These are phyloP conservation scores for Aplosporella prunicola DNA, from an alignment of 2,329 filamentous ascomycete species.

Conservation along the genomic window DNA sequence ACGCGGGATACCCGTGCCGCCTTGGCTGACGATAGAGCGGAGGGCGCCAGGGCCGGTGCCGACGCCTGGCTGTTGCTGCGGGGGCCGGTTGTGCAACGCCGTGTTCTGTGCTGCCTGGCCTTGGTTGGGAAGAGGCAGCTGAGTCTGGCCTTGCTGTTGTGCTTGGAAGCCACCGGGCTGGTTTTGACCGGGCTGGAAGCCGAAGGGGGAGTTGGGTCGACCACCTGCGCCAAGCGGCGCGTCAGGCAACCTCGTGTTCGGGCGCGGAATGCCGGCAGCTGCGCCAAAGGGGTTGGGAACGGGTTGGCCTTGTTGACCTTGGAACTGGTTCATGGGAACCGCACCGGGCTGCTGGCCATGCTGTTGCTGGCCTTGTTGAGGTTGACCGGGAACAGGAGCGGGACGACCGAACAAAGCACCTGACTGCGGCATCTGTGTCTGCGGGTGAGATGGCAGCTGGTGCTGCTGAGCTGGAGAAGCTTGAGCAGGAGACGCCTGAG, in stretches of 20 bases:
- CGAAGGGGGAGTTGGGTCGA: slow-evolving; percentile 18
- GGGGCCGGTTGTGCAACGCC: slow-evolving; percentile 4
- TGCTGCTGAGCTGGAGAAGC: slow-evolving; percentile 1
- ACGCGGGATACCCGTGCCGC: slow-evolving; percentile 12
- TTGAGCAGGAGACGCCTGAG: slow-evolving; percentile 16
- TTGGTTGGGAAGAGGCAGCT: slow-evolving; percentile 13
- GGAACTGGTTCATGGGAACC: slow-evolving; percentile 8
- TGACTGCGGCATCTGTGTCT: not conserved
- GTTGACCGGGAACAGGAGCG: no score
- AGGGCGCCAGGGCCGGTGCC: slow-evolving; percentile 24
- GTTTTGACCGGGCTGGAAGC: slow-evolving; percentile 12
- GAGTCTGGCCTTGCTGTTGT: not conserved
- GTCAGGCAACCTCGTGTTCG: slow-evolving; percentile 10
- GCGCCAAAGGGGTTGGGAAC: slow-evolving; percentile 2
- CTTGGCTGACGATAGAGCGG: slow-evolving; percentile 18
- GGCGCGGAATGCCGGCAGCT: slow-evolving; percentile 15
- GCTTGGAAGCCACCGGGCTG: slow-evolving; percentile 7
- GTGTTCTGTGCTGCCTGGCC: slow-evolving; percentile 1
- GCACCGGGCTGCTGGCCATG: not conserved
- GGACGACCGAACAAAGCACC: no score
- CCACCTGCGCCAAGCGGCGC: not conserved
- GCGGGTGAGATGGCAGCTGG: not conserved
- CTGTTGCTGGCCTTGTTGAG: slow-evolving; percentile 4
- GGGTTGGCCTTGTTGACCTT: slow-evolving; percentile 10
- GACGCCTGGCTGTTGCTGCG: slow-evolving; percentile 10